Conservation (phyloP, 2,329 filamentous ascomycete genomes). For the Aspergillus sp. region DNA sequence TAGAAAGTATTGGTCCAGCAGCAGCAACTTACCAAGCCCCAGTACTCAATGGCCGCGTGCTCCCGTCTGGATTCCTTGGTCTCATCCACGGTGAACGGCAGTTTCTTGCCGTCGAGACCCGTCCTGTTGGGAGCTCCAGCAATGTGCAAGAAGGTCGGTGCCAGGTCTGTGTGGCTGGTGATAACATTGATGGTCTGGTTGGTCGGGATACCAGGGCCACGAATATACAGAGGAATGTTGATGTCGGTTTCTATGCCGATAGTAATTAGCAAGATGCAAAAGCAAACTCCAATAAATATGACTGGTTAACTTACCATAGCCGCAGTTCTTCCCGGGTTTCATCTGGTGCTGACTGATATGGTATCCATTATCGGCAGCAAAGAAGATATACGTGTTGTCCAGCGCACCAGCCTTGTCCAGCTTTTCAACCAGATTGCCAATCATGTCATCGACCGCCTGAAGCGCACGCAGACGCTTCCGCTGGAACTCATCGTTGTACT, state of each 20-base stretch:
- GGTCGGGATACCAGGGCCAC: conserved; percentile 47
- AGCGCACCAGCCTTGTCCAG: conserved; percentile 35
- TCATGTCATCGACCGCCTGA: conserved; percentile 48
- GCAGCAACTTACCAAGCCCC: conserved; percentile 35
- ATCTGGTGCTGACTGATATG: conserved; percentile 53
- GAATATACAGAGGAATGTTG: conserved; percentile 50
- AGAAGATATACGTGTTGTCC: conserved; percentile 51
- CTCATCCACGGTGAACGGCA: conserved; percentile 33
- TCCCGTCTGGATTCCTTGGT: conserved; percentile 34
- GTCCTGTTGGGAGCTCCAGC: conserved; percentile 27
- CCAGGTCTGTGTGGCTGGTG: conserved; percentile 56
- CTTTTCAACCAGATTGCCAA: conserved; percentile 36
- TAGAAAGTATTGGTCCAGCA: not conserved
- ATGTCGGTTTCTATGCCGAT: conserved; percentile 38
- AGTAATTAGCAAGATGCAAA: not conserved
- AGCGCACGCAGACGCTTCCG: conserved; percentile 42
- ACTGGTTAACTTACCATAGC: conserved; percentile 41
- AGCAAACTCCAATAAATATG: not conserved
- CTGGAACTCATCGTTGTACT: conserved; percentile 46
- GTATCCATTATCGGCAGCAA: conserved; percentile 52
- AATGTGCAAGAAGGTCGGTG: conserved; percentile 49
- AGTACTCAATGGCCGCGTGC: conserved; percentile 52
- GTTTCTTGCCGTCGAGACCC: conserved; percentile 51
- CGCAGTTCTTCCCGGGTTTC: conserved; percentile 50
- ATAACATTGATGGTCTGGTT: conserved; percentile 39